phyloP scores from a whole-genome alignment of 129 eudicot genomes.

The Solidago caesia region DNA sequence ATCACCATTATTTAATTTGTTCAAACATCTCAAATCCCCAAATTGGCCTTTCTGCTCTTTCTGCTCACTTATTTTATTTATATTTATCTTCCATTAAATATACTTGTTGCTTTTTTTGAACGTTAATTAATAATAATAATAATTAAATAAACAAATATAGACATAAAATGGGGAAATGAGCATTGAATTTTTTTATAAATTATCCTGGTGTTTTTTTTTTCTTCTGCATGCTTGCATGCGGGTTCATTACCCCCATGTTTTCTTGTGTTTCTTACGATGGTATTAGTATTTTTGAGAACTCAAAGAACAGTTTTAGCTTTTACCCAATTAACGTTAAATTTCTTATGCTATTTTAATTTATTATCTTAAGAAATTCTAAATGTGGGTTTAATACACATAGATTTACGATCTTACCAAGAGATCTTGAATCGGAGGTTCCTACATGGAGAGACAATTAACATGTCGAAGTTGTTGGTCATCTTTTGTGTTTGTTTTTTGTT shows the following conservation, averaged over 20 bases:
- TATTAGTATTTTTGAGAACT: neutral
- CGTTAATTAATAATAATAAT: neutral
- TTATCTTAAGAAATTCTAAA: neutral
- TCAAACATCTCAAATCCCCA: constrained; percentile 32
- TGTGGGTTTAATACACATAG: too few relatives aligned
- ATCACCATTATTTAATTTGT: constrained; percentile 8
- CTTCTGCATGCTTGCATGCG: constrained; percentile 31
- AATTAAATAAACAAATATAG: neutral
- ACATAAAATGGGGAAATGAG: constrained; percentile 20
- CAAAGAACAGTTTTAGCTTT: neutral
- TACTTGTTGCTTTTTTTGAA: too few relatives aligned
- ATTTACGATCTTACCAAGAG: too few relatives aligned
- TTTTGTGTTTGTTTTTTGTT: too few relatives aligned
- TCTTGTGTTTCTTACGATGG: constrained; percentile 16
- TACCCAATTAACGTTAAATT: neutral
- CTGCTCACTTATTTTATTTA: constrained; percentile 11
- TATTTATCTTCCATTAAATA: constrained; percentile 7
- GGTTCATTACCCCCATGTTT: constrained; percentile 32
- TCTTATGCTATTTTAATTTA: neutral
- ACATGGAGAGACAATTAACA: too few relatives aligned
- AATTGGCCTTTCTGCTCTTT: constrained; percentile 13
- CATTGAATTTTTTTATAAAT: constrained; percentile 1
- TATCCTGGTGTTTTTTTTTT: constrained; percentile 10
- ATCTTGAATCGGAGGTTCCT: too few relatives aligned
- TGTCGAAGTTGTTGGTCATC: too few relatives aligned